Conservation (phyloP, 2,329 filamentous ascomycete genomes). For the Sphaerostilbella broomeana region DNA sequence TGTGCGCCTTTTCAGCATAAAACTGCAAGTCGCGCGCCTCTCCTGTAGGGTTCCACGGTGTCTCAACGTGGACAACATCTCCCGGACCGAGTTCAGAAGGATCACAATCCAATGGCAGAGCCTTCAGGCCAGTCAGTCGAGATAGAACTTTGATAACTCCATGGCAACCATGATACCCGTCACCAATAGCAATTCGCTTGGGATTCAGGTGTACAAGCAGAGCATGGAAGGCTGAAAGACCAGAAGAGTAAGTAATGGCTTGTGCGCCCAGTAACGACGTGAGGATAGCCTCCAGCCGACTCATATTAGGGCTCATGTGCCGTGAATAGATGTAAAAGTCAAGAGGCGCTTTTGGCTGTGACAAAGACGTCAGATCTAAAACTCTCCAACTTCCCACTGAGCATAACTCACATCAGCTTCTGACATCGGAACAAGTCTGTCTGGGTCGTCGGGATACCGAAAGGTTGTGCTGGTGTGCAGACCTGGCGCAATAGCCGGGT, state of each 20-base stretch:
- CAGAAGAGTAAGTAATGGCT: slow-evolving; percentile 72
- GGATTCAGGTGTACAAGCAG: slow-evolving; percentile 80
- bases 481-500: slow-evolving; percentile 77
- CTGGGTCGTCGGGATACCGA: slow-evolving; percentile 68
- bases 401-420: slow-evolving; percentile 43
- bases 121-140: slow-evolving; percentile 68
- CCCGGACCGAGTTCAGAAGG: slow-evolving; percentile 62
- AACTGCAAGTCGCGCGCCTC: slow-evolving; percentile 65
- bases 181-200: slow-evolving; percentile 71
- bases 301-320: slow-evolving; percentile 68
- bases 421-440: slow-evolving; percentile 42
- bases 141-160: slow-evolving; percentile 69
- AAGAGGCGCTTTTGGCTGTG: slow-evolving; percentile 41
- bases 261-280: slow-evolving; percentile 64
- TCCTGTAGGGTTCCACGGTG: slow-evolving; percentile 85
- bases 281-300: slow-evolving; percentile 79
- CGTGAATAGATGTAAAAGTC: slow-evolving; percentile 81
- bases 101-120: slow-evolving; percentile 64
- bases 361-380: background rate
- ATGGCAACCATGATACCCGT: slow-evolving; percentile 90
- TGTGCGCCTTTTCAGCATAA: slow-evolving; percentile 68
- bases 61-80: slow-evolving; percentile 87
- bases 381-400: background rate
- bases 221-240: slow-evolving; percentile 83
- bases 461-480: slow-evolving; percentile 91